Evolutionary conservation across 1,284 basidiomycete genomes (phyloP).

Genomic region (Athelia sp.): DNA sequence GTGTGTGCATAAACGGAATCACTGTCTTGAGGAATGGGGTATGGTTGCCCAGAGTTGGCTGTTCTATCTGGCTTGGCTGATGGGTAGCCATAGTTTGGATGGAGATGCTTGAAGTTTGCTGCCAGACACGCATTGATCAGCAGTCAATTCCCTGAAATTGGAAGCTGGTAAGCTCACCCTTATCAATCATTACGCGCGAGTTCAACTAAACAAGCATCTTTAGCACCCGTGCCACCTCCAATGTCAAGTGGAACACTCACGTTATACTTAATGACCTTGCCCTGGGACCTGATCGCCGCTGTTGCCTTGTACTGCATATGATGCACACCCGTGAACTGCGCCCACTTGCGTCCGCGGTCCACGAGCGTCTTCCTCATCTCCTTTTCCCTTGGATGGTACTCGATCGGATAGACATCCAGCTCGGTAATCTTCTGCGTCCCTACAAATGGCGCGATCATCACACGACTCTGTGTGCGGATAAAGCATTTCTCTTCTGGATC

Average conservation of each 20-base stretch:
- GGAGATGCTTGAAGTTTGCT: conserved; percentile 44
- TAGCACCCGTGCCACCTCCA: neutral
- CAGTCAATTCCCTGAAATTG: neutral
- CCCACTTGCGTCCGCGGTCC: conserved; percentile 50
- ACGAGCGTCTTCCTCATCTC: conserved; percentile 31
- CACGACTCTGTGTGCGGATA: conserved; percentile 35
- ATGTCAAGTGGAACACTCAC: conserved; percentile 24
- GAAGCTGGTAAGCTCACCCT: conserved; percentile 26
- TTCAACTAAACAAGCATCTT: conserved; percentile 14
- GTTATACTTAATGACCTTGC: conserved; percentile 37
- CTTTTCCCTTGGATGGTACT: conserved; percentile 37
- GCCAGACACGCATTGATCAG: conserved; percentile 4
- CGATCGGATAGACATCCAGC: conserved; percentile 46
- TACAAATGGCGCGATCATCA: conserved; percentile 35
- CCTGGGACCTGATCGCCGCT: conserved; percentile 31
- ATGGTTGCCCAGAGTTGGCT: too few relatives aligned
- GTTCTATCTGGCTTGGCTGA: conserved; percentile 12
- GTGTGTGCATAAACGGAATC: neutral
- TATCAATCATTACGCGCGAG: conserved; percentile 49
- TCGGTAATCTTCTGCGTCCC: conserved; percentile 44
- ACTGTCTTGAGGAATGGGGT: conserved; percentile 13
- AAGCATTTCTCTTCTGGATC: conserved; percentile 27
- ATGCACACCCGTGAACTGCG: conserved; percentile 41
- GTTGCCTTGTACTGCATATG: conserved; percentile 51
- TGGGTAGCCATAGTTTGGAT: conserved; percentile 43